Conservation (phyloP, 1,284 basidiomycete species). For the Sphagnurus paluster region DNA sequence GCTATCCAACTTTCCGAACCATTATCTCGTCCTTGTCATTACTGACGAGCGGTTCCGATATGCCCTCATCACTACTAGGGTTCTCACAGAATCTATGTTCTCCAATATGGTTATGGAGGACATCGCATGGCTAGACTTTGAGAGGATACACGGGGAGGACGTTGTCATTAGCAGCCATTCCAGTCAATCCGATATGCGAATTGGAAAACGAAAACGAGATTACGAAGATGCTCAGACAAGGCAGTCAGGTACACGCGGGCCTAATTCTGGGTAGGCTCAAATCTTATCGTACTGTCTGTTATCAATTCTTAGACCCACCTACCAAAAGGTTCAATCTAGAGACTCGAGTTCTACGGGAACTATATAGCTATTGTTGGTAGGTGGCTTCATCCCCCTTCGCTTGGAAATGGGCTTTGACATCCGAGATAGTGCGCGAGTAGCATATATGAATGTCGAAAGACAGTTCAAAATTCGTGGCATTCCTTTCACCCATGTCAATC, state of each 20-base stretch:
- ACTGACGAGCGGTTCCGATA: constrained; percentile 75
- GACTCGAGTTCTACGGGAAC: constrained; percentile 65
- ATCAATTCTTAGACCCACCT: constrained; percentile 1
- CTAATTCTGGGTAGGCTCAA: constrained; percentile 20
- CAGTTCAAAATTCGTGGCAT: constrained; percentile 85
- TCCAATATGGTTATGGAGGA: constrained; percentile 66
- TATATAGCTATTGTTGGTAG: constrained; percentile 82
- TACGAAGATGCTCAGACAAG: constrained; percentile 18
- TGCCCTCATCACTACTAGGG: constrained; percentile 67
- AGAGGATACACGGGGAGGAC: constrained; percentile 52
- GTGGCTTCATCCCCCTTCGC: constrained; percentile 18
- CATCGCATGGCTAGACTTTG: constrained; percentile 76
- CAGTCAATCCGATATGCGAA: constrained; percentile 10
- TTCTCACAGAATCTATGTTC: constrained; percentile 51
- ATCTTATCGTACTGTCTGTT: constrained; percentile 3
- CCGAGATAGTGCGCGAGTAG: constrained; percentile 75
- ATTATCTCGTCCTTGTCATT: constrained; percentile 78
- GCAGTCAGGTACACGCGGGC: constrained; percentile 7
- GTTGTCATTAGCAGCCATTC: constrained; percentile 24
- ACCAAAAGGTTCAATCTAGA: constrained; percentile 64
- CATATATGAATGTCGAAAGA: constrained; percentile 83
- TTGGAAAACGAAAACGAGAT: constrained; percentile 39
- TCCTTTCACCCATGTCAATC: constrained; percentile 74
- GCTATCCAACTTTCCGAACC: constrained; percentile 63
- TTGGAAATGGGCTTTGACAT: not conserved